Percentiles rank a stretch among this genome's conserved stretches.
phyloP scores from a whole-genome alignment of 1,284 basidiomycete species.

The Puccinia horiana region DNA sequence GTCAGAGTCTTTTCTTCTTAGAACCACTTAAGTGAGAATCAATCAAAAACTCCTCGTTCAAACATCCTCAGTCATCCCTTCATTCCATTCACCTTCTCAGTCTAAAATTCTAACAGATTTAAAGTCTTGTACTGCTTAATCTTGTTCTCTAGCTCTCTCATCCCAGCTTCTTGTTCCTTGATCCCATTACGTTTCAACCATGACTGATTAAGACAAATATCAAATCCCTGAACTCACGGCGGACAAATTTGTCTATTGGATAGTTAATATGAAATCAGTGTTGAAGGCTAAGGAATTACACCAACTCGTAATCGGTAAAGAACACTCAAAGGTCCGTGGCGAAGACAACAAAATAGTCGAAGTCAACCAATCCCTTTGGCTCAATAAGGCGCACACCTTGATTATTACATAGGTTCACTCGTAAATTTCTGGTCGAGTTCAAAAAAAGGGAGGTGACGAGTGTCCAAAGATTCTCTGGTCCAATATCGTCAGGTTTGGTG shows the following conservation, averaged over 20 bases:
- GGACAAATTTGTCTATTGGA: not conserved
- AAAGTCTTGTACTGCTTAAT: too few species aligned
- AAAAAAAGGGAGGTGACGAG: not conserved
- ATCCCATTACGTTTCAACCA: too few species aligned
- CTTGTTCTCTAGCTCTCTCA: too few species aligned
- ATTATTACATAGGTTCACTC: not conserved
- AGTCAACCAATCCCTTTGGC: not conserved
- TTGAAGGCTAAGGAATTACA: not conserved
- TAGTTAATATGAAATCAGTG: not conserved
- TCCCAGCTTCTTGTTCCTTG: too few species aligned
- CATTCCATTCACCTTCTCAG: too few species aligned
- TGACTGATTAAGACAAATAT: not conserved
- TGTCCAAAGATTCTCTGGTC: not conserved
- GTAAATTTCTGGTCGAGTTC: too few species aligned
- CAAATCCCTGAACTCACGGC: not conserved
- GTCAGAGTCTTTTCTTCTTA: too few species aligned
- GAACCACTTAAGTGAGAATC: too few species aligned
- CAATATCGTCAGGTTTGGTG: not conserved
- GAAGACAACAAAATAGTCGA: not conserved
- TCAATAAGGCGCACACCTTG: not conserved
- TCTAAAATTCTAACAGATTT: too few species aligned
- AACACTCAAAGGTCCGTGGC: not conserved
- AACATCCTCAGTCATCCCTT: too few species aligned
- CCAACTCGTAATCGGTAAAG: not conserved
- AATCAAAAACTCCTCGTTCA: too few species aligned